These are phyloP conservation scores for Candida incommunis DNA, from an alignment of 805 yeast genomes.

Conservation along the genomic window DNA sequence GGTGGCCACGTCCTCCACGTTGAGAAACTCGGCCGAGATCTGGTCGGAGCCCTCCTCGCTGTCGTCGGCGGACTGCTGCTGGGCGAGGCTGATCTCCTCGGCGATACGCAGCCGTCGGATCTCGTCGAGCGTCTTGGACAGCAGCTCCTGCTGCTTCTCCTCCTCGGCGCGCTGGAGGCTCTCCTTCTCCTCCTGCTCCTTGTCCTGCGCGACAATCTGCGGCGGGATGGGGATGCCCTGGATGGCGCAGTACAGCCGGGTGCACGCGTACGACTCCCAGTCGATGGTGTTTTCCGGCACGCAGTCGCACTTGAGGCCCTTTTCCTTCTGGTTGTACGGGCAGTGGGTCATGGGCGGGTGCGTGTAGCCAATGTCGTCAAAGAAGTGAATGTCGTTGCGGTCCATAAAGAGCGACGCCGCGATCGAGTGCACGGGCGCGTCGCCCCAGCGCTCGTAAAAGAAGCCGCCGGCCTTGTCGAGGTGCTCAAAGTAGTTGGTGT, in stretches of 20 bases:
- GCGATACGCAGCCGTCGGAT: slow-evolving; percentile 1
- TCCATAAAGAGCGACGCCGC: slow-evolving; percentile 46
- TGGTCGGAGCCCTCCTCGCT: slow-evolving; percentile 1
- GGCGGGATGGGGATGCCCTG: slow-evolving; percentile 1
- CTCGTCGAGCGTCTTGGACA: slow-evolving; percentile 1
- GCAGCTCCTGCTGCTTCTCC: slow-evolving; percentile 1
- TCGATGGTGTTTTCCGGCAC: not conserved
- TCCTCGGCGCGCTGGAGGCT: not conserved
- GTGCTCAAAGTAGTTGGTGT: slow-evolving; percentile 39
- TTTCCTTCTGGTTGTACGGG: slow-evolving; percentile 42
- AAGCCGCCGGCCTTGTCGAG: slow-evolving; percentile 57
- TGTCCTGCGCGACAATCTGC: slow-evolving; percentile 8
- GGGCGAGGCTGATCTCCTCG: not conserved
- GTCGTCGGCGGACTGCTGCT: not conserved
- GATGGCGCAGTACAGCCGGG: not conserved
- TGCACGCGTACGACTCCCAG: slow-evolving; percentile 1
- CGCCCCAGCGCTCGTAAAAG: slow-evolving; percentile 82
- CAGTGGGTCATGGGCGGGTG: slow-evolving; percentile 44
- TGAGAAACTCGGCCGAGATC: not conserved
- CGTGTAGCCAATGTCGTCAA: slow-evolving; percentile 56
- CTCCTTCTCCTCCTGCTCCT: not conserved
- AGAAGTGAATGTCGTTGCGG: slow-evolving; percentile 43
- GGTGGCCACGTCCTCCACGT: not conserved
- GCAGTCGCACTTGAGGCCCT: slow-evolving; percentile 40
- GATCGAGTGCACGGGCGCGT: slow-evolving; percentile 72